Conservation (phyloP, 1,284 basidiomycete genomes). For the Cryptococcus sp. region DNA sequence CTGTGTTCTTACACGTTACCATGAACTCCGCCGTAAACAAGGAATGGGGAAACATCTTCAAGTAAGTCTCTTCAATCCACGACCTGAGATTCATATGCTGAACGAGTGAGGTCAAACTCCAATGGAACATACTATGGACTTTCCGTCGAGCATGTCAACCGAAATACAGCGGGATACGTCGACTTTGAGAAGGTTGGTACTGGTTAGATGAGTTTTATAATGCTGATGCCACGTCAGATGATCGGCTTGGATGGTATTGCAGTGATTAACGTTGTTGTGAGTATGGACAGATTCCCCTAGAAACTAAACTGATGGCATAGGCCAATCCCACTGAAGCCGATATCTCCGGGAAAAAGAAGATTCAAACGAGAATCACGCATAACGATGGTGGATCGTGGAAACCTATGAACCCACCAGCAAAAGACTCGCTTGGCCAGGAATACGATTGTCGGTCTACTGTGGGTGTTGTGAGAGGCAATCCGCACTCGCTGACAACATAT, state of each 20-base stretch:
- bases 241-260: constrained; percentile 93
- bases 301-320: neutral
- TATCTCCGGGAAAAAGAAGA: constrained; percentile 66
- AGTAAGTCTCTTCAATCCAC: constrained; percentile 8
- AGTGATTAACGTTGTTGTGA: constrained; percentile 74
- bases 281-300: neutral
- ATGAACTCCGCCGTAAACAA: constrained; percentile 69
- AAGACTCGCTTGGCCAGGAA: constrained; percentile 68
- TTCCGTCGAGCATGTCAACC: constrained; percentile 82
- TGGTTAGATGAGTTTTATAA: neutral
- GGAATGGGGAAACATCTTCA: constrained; percentile 88
- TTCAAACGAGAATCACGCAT: constrained; percentile 87
- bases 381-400: constrained; percentile 94
- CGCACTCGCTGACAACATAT: neutral
- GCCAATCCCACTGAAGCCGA: constrained; percentile 72
- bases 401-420: constrained; percentile 64
- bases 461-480: constrained; percentile 28
- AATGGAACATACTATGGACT: constrained; percentile 95
- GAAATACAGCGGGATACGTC: constrained; percentile 78
- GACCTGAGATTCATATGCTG: no score
- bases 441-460: constrained; percentile 74
- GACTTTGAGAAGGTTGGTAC: constrained; percentile 82
- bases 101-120: constrained; percentile 63
- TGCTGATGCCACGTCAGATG: constrained; percentile 51
- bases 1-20: constrained; percentile 93